A percentile compares a stretch with the other conserved stretches of the same genome.
Evolutionary conservation across 495 filamentous ascomycete genomes (phyloP).

Genomic region (Cryomyces antarcticus): DNA sequence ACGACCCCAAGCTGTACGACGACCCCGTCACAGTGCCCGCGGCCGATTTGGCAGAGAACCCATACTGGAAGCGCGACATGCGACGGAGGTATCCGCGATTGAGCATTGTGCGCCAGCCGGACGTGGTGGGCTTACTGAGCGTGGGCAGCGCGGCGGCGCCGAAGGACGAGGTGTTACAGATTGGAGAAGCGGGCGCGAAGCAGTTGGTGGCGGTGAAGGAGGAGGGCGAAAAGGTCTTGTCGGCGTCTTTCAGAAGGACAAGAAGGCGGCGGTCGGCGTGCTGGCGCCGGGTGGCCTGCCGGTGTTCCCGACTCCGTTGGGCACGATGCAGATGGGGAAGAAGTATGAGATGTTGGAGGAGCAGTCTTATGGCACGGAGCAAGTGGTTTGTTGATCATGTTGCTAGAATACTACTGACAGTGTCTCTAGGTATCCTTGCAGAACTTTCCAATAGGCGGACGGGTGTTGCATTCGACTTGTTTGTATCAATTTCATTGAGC

Average conservation of each 20-base stretch:
- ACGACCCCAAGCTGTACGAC: constrained; percentile 58
- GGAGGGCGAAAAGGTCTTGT: constrained; percentile 50
- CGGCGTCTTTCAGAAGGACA: constrained; percentile 50
- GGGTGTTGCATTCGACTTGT: too few species aligned
- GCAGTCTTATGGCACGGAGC: constrained; percentile 35
- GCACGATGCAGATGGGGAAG: constrained; percentile 27
- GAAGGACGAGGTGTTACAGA: constrained; percentile 50
- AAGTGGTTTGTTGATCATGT: constrained; percentile 16
- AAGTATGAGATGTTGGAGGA: constrained; percentile 34
- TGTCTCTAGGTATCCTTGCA: constrained; percentile 16
- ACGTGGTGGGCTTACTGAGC: constrained; percentile 66
- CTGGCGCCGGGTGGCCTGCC: constrained; percentile 59
- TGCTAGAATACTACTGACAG: constrained; percentile 1
- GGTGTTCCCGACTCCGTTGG: constrained; percentile 54
- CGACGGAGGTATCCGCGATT: constrained; percentile 71
- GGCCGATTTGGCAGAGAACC: constrained; percentile 86
- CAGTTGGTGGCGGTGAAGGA: constrained; percentile 64
- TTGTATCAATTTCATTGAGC: too few species aligned
- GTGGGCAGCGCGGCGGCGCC: constrained; percentile 69
- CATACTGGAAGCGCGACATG: constrained; percentile 91
- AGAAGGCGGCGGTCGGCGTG: constrained; percentile 36
- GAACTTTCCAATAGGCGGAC: constrained; percentile 13
- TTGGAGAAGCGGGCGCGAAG: constrained; percentile 68
- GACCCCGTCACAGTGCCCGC: constrained; percentile 86
- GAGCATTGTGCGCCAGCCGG: constrained; percentile 61